Percentiles rank a stretch among this genome's conserved stretches.
Evolutionary conservation across 2,329 filamentous ascomycete genomes (phyloP).

Genomic region (Metarhizium anisopliae): DNA sequence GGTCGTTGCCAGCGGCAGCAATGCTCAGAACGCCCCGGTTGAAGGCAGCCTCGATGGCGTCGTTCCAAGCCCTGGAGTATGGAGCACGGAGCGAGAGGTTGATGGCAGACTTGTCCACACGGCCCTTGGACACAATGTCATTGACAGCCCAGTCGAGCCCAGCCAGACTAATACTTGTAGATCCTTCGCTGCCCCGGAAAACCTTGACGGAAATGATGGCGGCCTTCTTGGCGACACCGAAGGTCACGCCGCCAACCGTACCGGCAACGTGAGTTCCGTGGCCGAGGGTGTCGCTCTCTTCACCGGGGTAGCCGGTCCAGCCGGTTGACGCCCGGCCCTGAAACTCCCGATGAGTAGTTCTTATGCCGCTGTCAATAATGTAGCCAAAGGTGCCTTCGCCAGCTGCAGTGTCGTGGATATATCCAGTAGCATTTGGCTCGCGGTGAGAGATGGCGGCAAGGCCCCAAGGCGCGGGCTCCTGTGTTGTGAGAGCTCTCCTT

Average conservation of each 20-base stretch:
- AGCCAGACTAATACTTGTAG: conserved; percentile 15
- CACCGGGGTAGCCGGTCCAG: conserved; percentile 23
- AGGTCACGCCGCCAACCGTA: conserved; percentile 33
- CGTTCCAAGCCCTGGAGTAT: conserved; percentile 38
- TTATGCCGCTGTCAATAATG: conserved; percentile 54
- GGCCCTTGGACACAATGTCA: conserved; percentile 30
- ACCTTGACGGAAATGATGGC: conserved; percentile 37
- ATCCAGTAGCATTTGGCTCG: conserved; percentile 18
- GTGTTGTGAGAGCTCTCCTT: neutral
- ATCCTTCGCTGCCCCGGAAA: conserved; percentile 21
- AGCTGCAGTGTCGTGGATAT: conserved; percentile 40
- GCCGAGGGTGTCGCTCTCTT: conserved; percentile 27
- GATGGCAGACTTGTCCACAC: conserved; percentile 35
- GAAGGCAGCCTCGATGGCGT: conserved; percentile 36
- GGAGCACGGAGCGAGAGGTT: conserved; percentile 41
- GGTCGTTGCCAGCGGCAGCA: conserved; percentile 45
- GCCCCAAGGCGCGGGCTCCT: neutral
- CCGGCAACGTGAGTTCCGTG: conserved; percentile 40
- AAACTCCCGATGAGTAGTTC: conserved; percentile 41
- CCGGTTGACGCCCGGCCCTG: conserved; percentile 32
- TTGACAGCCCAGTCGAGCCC: conserved; percentile 30
- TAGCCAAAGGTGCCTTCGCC: conserved; percentile 46
- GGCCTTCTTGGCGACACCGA: conserved; percentile 36
- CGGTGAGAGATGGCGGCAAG: conserved; percentile 13
- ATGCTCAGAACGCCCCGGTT: conserved; percentile 38